Conservation (phyloP, 1,139 yeast species). For the Eremothecium coryli region DNA sequence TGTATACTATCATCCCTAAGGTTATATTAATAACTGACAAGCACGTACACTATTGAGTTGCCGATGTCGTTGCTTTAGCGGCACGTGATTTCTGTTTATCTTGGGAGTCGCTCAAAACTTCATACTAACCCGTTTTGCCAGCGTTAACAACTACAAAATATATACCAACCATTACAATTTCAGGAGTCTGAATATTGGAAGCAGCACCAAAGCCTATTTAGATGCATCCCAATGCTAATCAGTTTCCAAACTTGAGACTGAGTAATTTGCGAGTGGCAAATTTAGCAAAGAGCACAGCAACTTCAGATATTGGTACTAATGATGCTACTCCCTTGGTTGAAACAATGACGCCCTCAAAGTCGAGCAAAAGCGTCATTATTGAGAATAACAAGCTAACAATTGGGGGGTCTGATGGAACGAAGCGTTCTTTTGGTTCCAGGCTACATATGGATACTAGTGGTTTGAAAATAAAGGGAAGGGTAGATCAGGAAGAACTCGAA, state of each 20-base stretch:
- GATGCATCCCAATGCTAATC: conserved; percentile 7
- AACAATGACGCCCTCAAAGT: background rate
- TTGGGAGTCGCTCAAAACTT: too few species aligned
- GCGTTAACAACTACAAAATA: too few species aligned
- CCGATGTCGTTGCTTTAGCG: too few species aligned
- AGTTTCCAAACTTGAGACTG: conserved; percentile 7
- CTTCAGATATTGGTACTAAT: conserved; percentile 1
- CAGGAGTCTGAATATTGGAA: too few species aligned
- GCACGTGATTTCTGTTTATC: too few species aligned
- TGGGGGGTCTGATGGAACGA: conserved; percentile 7
- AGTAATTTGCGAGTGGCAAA: background rate
- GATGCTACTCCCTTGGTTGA: background rate
- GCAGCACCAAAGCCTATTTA: too few species aligned
- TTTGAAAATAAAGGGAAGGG: conserved; percentile 1
- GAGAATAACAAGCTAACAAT: conserved; percentile 12
- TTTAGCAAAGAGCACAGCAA: background rate
- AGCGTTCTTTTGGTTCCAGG: conserved; percentile 6
- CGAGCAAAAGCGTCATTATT: conserved; percentile 8
- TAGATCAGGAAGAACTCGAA: background rate
- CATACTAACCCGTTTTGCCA: too few species aligned
- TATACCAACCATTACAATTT: too few species aligned
- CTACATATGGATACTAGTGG: conserved; percentile 8
- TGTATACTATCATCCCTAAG: too few species aligned
- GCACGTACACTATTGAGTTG: too few species aligned
- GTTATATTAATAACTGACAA: too few species aligned